These are phyloP conservation scores for Ceratobasidium sp. DNA, from an alignment of 1,284 basidiomycete species.

Conservation along the genomic window DNA sequence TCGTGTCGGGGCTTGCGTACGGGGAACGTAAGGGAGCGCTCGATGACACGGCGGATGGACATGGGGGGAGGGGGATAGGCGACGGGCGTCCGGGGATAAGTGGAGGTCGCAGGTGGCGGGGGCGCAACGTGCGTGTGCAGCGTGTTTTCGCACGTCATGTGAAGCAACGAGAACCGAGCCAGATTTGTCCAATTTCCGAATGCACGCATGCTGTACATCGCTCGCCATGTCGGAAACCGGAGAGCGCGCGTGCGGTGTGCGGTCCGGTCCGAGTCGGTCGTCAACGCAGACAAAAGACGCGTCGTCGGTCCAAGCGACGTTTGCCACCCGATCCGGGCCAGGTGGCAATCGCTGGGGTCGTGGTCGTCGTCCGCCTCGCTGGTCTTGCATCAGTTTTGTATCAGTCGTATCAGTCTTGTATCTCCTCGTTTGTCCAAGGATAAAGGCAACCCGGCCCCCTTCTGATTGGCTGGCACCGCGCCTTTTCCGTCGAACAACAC, in stretches of 20 bases:
- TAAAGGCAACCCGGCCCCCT: not conserved
- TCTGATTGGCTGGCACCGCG: not conserved
- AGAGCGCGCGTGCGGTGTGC: not conserved
- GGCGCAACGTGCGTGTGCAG: slow-evolving; percentile 1
- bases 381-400: not conserved
- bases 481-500: slow-evolving; percentile 14
- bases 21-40: slow-evolving; percentile 34
- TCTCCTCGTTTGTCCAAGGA: not conserved
- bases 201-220: not conserved
- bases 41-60: slow-evolving; percentile 31
- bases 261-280: slow-evolving; percentile 8
- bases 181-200: slow-evolving; percentile 4
- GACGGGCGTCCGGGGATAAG: not conserved
- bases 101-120: not conserved
- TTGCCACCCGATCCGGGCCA: not conserved
- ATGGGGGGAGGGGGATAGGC: not conserved
- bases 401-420: too few species aligned
- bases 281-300: slow-evolving; percentile 1
- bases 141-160: slow-evolving; percentile 15
- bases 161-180: slow-evolving; percentile 4
- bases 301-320: not conserved
- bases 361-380: not conserved
- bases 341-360: not conserved
- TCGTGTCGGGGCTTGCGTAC: slow-evolving; percentile 1
- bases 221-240: too few species aligned